Base-by-base conservation (phyloP, 306 rosid species). In the Trifolium fragiferum region DNA sequence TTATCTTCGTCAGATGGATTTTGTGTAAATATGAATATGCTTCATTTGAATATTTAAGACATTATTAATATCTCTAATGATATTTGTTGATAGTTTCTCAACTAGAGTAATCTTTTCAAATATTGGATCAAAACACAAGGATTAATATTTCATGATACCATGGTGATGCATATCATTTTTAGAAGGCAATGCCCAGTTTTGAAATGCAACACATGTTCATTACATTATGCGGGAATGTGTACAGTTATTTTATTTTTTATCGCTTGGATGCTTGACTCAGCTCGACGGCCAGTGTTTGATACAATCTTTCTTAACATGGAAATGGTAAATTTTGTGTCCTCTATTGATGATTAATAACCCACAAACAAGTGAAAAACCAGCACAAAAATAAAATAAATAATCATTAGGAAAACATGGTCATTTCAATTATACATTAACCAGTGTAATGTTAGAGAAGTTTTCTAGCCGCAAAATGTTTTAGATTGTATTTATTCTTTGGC, bases 1-100 rank as follows among this genome's bases (percentile, higher is more conserved):
- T 80, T 66, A 10, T 50, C 18, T 59, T 4, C 32, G 1, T 54
- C 25, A 20, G 43, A 50, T 77, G 3, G 69, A 73, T 76, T 2
- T 65, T 59, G 32, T 81, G 88, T 78, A 79, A 59, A 81, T 81
- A 74, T 65, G 49, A 9, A 40, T 75, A 12, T 46, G 9, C 21
- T 50, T 46, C 16, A 43, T 35, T 46, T 59, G n/a, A 57, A 37
- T 44, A 38, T 71, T 49, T 70, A 55, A 55, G 62, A 21, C 62
- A 23, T 10, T 21, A 27, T 16, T 59, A 66, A 21, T 73, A 35
- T 33, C 3, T 55, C 1, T 20, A 33, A 25, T 68, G n/a, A 47
- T 44, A 30, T 58, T 46, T 79, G 23, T 46, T 1, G 20, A 14
- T 65, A 15, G 47, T 18, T 55, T 73, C 37, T 47, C 79, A 57